Base-by-base conservation (phyloP, 768 basidiomycete genomes). In the Tricholoma flavovirens region DNA sequence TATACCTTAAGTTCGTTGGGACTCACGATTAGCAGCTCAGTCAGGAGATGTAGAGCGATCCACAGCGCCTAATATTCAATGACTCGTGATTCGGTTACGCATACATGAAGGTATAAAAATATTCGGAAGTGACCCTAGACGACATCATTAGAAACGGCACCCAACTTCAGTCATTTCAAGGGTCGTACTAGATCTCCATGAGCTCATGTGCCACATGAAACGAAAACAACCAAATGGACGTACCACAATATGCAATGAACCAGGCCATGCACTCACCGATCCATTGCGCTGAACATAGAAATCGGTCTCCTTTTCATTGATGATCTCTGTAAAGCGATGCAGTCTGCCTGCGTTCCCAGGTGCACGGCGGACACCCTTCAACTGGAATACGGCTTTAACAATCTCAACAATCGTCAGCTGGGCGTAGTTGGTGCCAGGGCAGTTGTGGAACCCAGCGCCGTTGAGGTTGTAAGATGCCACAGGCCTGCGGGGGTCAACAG, bases 331-430 rank as follows among this genome's bases (percentile, higher is more conserved):
- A 60, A 72, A 74, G 5, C 70, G 64, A 15, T 64, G 64, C 22
- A 79, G 65, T 26, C 55, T 61, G 0, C 82, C 82, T 29, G 74
- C 67, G 36, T 69, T 59, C 1, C 78, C 80, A 5, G 73, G 66
- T 2, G 78, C 80, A 30, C 77, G 76, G n/a, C 76, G 74, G 17
- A 82, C 56, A 61, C 77, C 77, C 59, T 73, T 70, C 40, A 75
- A 56, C 43, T 55, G 71, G 67, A 81, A 79, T 19, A 82, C 68
- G 14, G 67, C 68, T 62, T 73, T 75, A 36, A 83, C 59, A 26
- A 77, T 73, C 59, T 80, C 77, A 3, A 72, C 64, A 22, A 78
- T 71, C 6, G 73, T 70, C 50, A 71, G 65, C 55, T 76, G 69
- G 2, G 71, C 63, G 53, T 71, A 73, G 3, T 68, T 60, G 3